A percentile compares a stretch with the other conserved stretches of the same genome.
Evolutionary conservation across 2,329 filamentous ascomycete species (phyloP).

Genomic region (Huntiella decipiens): DNA sequence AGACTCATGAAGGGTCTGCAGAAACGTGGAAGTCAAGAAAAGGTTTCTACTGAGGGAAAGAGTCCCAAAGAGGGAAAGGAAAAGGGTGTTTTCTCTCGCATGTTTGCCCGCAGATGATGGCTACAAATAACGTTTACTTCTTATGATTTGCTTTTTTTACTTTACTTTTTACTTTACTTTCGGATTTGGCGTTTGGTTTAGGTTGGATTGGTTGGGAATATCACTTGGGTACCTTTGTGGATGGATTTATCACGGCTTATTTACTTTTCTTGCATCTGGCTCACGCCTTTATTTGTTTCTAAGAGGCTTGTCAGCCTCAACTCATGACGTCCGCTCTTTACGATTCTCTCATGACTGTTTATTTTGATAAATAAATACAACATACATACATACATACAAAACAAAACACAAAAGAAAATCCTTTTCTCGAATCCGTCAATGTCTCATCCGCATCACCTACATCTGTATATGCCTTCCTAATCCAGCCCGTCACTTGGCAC

Average conservation of each 20-base stretch:
- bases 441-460: not conserved
- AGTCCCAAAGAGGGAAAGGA: slow-evolving; percentile 5
- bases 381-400: not conserved
- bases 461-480: not conserved
- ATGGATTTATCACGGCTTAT: not conserved
- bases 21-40: slow-evolving; percentile 10
- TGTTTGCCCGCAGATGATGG: slow-evolving; percentile 11
- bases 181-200: not conserved
- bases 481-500: not conserved
- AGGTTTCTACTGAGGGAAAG: slow-evolving; percentile 5
- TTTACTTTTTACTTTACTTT: slow-evolving; percentile 1
- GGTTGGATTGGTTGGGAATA: not conserved
- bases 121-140: not conserved
- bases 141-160: not conserved
- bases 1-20: slow-evolving; percentile 10
- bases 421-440: not conserved
- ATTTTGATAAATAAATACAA: not conserved
- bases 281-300: not conserved
- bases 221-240: not conserved
- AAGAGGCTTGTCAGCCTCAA: not conserved
- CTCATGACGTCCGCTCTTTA: slow-evolving; percentile 9
- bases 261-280: not conserved
- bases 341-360: not conserved
- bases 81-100: slow-evolving; percentile 12
- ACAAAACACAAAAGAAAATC: not conserved